phyloP scores from a whole-genome alignment of 1,139 yeast genomes.

The Geotrichum histeridarum region DNA sequence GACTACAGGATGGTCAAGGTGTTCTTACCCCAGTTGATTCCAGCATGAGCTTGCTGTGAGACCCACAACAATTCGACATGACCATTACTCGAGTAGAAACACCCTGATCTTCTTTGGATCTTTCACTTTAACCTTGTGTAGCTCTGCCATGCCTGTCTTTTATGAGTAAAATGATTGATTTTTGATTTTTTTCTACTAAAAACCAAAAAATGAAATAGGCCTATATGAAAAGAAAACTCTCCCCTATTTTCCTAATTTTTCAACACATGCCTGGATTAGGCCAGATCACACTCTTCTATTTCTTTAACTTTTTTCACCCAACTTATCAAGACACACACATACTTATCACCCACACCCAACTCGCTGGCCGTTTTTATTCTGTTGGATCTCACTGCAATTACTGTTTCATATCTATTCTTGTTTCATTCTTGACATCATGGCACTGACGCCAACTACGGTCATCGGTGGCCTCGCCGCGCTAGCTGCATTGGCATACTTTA shows the following conservation, averaged over 20 bases:
- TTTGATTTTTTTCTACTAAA: too few species aligned
- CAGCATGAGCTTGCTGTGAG: too few species aligned
- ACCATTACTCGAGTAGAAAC: too few species aligned
- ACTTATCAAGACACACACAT: neutral
- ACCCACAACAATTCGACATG: too few species aligned
- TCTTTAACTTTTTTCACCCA: neutral
- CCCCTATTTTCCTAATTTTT: neutral
- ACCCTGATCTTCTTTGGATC: too few species aligned
- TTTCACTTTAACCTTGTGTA: too few species aligned
- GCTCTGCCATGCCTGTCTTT: too few species aligned
- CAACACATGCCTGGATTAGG: neutral
- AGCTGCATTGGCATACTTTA: neutral
- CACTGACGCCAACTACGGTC: neutral
- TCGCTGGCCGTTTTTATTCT: neutral
- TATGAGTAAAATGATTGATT: too few species aligned
- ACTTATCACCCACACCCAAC: neutral
- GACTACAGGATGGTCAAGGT: too few species aligned
- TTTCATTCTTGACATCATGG: neutral
- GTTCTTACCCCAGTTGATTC: too few species aligned
- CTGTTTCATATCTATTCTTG: neutral
- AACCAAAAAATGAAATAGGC: neutral
- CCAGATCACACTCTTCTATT: constrained; percentile 1
- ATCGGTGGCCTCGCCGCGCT: constrained; percentile 1
- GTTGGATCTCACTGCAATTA: neutral
- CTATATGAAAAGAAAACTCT: too few species aligned